Conservation (phyloP, 2,329 filamentous ascomycete genomes). For the Colletotrichum abscissum region DNA sequence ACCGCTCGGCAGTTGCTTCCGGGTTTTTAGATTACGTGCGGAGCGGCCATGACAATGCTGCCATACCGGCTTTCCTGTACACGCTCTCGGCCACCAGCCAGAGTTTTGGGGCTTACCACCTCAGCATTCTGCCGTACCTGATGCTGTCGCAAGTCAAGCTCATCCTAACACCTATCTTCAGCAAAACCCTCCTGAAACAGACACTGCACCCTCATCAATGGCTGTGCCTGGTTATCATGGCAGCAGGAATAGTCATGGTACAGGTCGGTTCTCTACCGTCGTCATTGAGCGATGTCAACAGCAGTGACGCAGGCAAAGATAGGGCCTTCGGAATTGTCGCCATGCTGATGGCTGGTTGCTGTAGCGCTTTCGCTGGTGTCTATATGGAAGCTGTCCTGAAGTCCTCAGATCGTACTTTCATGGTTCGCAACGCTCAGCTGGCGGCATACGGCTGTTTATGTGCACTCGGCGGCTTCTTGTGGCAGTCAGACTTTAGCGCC, state of each 20-base stretch:
- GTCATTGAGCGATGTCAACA: no score
- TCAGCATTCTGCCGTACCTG: neutral
- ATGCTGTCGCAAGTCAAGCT: slow-evolving; percentile 19
- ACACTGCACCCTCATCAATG: neutral
- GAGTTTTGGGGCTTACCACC: neutral
- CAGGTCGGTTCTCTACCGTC: neutral
- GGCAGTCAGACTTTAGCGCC: neutral
- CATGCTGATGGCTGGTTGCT: neutral
- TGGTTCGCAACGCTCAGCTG: slow-evolving; percentile 8
- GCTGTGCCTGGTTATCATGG: slow-evolving; percentile 1
- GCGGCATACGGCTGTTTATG: neutral
- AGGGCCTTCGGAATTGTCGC: neutral
- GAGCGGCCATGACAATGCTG: neutral
- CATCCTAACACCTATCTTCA: slow-evolving; percentile 1
- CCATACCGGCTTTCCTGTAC: slow-evolving; percentile 2
- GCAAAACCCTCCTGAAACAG: neutral
- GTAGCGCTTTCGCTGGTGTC: slow-evolving; percentile 1
- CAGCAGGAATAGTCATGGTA: neutral
- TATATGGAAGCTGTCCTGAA: slow-evolving; percentile 10
- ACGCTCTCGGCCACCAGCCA: neutral
- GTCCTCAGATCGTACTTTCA: neutral
- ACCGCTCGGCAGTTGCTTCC: neutral
- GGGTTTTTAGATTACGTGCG: neutral
- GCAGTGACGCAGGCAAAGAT: neutral
- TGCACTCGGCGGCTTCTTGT: neutral